Conservation (phyloP, 1,284 basidiomycete genomes). For the Rhodotorula mucilaginosa region DNA sequence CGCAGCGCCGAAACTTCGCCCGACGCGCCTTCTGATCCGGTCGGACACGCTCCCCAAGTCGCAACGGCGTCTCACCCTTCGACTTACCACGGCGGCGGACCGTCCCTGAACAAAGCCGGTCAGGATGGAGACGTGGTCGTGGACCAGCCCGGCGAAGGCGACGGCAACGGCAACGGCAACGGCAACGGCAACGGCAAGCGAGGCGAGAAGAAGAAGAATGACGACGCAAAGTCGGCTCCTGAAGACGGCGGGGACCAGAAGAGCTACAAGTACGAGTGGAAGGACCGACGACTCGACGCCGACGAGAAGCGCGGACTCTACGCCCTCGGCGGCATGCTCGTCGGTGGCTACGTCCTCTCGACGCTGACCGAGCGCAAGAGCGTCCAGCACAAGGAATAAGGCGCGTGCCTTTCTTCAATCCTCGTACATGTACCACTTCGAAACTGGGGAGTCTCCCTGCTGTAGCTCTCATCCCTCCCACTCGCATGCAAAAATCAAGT, state of each 20-base stretch:
- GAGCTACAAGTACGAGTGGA: slow-evolving; percentile 1
- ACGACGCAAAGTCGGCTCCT: background rate
- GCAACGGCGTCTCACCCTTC: slow-evolving; percentile 10
- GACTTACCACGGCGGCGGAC: slow-evolving; percentile 8
- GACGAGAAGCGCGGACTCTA: slow-evolving; percentile 12
- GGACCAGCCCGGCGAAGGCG: background rate
- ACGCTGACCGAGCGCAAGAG: background rate
- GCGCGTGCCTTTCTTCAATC: background rate
- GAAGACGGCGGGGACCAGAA: background rate
- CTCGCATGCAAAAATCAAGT: too few species aligned
- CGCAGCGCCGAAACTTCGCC: background rate
- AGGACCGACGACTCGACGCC: slow-evolving; percentile 6
- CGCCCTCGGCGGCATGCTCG: slow-evolving; percentile 10
- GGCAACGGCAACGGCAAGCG: too few species aligned
- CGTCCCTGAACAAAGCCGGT: background rate
- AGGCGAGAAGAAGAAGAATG: background rate
- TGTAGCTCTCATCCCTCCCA: too few species aligned
- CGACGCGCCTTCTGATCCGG: background rate
- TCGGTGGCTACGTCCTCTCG: background rate
- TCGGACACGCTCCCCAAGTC: background rate
- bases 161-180: background rate
- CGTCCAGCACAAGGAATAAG: background rate
- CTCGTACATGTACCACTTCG: background rate
- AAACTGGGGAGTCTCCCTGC: background rate
- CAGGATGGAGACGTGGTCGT: background rate